Base-by-base conservation (phyloP, 129 eudicot genomes). In the Flaveria sonorensis region DNA sequence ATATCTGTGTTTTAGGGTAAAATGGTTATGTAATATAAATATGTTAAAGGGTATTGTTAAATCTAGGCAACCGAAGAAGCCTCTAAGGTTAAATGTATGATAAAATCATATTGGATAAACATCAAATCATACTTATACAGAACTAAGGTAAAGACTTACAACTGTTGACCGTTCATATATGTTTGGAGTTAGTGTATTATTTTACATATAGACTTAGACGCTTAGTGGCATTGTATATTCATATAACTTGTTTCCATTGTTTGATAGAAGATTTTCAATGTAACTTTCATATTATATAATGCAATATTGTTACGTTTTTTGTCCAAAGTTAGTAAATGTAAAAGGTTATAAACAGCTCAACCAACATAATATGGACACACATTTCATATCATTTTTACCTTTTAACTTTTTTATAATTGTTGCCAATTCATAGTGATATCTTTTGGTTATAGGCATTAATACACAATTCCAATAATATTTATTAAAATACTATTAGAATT, bases 241-340 rank as follows among this genome's bases (percentile, higher is more conserved):
- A 26, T 28, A 70, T 71, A 71, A 15, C 61, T 50, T 26, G 62
- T 51, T 48, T 66, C 10, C 30, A 71, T 51, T 71, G 24, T 71
- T 16, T 14, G 24, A 7, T 51, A 51, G 63, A 21, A 50, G 16
- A 15, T 26, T 19, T 53, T 19, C 26, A 18, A 2, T 56, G 28
- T 18, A 18, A 18, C 12, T 8, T 19, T 56, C 62, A 19, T 56
- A 56, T 56, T 56, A 20, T 56, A 19, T 4, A 30, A 30, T 18
- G 19, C 28, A 70, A 70, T 23, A 47, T 23, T 26, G 26, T 50
- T 71, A 50, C 3, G 2, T 16, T 16, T 45, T 48, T 2, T 70
- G 45, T 15, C 16, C 42, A 11, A 51, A 50, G 62, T 28, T 51
- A 16, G 63, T 71, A 26, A 26, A 26, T 21, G 13, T 71, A 71